Percentiles rank a stretch among this genome's conserved stretches.
phyloP scores from a whole-genome alignment of 2,329 filamentous ascomycete genomes.

The Pseudogymnoascus verrucosus region DNA sequence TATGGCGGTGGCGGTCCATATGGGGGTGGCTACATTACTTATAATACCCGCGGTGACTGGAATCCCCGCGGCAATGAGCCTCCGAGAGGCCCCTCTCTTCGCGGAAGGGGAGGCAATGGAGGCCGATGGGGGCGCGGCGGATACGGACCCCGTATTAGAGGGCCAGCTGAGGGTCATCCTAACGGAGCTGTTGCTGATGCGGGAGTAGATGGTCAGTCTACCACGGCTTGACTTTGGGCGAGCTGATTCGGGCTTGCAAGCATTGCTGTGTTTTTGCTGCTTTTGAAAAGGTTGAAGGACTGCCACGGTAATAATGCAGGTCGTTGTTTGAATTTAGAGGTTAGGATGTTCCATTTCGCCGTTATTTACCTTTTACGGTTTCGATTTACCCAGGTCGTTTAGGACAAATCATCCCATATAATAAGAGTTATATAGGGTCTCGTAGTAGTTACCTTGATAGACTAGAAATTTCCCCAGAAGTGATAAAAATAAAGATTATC shows the following conservation, averaged over 20 bases:
- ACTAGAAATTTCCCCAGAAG: background rate
- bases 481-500: background rate
- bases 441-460: background rate
- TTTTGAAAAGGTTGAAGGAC: background rate
- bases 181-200: background rate
- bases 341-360: background rate
- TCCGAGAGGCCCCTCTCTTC: background rate
- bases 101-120: background rate
- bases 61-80: background rate
- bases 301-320: background rate
- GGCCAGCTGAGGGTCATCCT: background rate
- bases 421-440: background rate
- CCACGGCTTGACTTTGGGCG: background rate
- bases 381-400: background rate
- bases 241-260: background rate
- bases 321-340: background rate
- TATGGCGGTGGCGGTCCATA: background rate
- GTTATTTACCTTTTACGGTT: background rate
- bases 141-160: background rate
- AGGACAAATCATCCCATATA: background rate
- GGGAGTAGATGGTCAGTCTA: background rate
- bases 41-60: background rate
- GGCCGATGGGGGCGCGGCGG: background rate
- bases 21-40: background rate
- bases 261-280: background rate